Base-by-base conservation (phyloP, 2,329 filamentous ascomycete species). In the Pseudodiploospora longispora region DNA sequence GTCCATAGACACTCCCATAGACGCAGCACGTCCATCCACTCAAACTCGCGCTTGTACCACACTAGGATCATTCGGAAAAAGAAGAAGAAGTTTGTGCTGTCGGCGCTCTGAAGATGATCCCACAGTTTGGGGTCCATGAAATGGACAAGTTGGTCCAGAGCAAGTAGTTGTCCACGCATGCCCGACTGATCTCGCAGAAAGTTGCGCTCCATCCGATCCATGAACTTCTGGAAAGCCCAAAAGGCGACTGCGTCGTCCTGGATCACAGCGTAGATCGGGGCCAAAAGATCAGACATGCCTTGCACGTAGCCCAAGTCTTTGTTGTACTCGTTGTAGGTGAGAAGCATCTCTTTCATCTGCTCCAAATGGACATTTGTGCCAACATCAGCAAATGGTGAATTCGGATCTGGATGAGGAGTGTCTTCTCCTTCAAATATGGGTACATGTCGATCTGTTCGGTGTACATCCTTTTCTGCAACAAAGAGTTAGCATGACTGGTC, bases 41-140 rank as follows among this genome's bases (percentile, higher is more conserved):
- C 77, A 56, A 98, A 98, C 65, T 98, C 93, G 39, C 93, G 84
- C 71, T 98, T 98, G 66, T 93, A 98, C 93, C 93, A 98, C 7
- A 98, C 93, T 1, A 98, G 74, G 31, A 98, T 74, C 93, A 97
- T 97, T 48, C 93, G 86, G 78, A 97, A 98, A 72, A 98, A 97
- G 72, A 98, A 98, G 68, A 98, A 98, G 66, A 98, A 98, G 63
- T 98, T 98, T 27, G 93, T 98, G 58, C 86, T 94, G 57, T 98
- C 94, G 19, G 90, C 87, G 10, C 78, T 82, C 62, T 95, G 81
- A 0, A 98, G 78, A 56, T 98, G 93, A 2, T 86, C 74, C 65
- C 96, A 97, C 6, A 98, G 80, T 60, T 89, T 86, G 0, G 94
- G 93, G 54, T 98, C 93, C 81, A 98, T 90, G 46, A 98, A 87